A percentile compares a stretch with the other conserved stretches of the same genome.
These are phyloP conservation scores for Pelargonium australe DNA, from an alignment of 441 rosid species.

Conservation along the genomic window DNA sequence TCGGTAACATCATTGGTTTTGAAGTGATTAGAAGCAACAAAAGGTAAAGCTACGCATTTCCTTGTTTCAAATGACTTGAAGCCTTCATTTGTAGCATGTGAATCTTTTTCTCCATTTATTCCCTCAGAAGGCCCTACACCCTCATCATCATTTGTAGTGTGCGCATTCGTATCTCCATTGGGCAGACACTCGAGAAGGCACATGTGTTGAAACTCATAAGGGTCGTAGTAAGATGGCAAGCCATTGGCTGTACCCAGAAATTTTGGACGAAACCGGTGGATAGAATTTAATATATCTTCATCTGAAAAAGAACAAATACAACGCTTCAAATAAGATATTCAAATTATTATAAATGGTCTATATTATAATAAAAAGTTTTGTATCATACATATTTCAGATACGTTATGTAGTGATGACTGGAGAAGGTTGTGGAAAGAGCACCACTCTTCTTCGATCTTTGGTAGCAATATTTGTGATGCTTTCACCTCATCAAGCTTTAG, in stretches of 20 bases:
- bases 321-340: constrained; percentile 14
- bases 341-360: background rate
- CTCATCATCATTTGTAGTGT: constrained; percentile 35
- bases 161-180: constrained; percentile 25
- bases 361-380: constrained; percentile 4
- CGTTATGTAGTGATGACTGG: constrained; percentile 64
- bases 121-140: constrained; percentile 25
- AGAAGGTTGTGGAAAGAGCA: constrained; percentile 71
- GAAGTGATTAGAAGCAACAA: constrained; percentile 56
- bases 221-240: constrained; percentile 46
- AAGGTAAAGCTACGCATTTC: constrained; percentile 65
- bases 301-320: constrained; percentile 42
- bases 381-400: constrained; percentile 66
- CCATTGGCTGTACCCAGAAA: constrained; percentile 41
- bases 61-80: constrained; percentile 22
- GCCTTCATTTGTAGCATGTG: background rate
- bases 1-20: constrained; percentile 40
- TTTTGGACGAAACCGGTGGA: constrained; percentile 67
- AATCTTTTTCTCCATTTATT: background rate
- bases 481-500: constrained; percentile 34
- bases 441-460: constrained; percentile 82
- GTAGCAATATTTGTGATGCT: constrained; percentile 31
- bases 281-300: constrained; percentile 55
- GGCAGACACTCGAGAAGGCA: constrained; percentile 46
- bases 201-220: constrained; percentile 50